A percentile compares a stretch with the other conserved stretches of the same genome.
Evolutionary conservation across 2,329 filamentous ascomycete genomes (phyloP).

Genomic region (Salinomyces thailandicus): DNA sequence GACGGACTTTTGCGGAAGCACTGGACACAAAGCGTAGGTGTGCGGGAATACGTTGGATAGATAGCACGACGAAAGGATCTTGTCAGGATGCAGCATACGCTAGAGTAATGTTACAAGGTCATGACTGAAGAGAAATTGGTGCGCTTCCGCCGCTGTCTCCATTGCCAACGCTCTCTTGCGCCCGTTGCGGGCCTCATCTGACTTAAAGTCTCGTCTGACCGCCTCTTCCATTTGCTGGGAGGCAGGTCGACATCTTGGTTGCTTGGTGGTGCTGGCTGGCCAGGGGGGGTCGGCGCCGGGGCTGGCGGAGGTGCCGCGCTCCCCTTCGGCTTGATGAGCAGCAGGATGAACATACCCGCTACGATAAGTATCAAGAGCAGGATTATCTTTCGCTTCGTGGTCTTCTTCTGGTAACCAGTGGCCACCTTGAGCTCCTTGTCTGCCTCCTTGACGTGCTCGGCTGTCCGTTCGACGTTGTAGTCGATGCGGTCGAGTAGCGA

Average conservation of each 20-base stretch:
- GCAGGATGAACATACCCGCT: slow-evolving; percentile 72
- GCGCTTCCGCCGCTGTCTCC: slow-evolving; percentile 5
- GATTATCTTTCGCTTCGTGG: slow-evolving; percentile 86
- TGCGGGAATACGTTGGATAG: background rate
- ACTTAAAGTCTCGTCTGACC: background rate
- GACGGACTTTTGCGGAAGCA: too few relatives aligned
- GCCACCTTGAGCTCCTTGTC: slow-evolving; percentile 85
- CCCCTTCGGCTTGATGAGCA: slow-evolving; percentile 66
- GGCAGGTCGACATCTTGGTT: background rate
- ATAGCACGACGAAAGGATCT: background rate
- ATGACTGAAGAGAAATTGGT: background rate
- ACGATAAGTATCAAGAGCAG: slow-evolving; percentile 77
- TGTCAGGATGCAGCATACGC: background rate
- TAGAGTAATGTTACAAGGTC: slow-evolving; percentile 1
- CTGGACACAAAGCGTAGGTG: background rate
- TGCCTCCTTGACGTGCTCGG: slow-evolving; percentile 82
- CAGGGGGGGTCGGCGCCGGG: slow-evolving; percentile 1
- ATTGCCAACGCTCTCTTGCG: slow-evolving; percentile 4
- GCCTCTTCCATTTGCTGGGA: background rate
- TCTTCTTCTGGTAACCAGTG: slow-evolving; percentile 77
- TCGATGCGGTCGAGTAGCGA: slow-evolving; percentile 43
- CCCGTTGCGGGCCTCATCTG: background rate
- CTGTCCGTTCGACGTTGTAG: slow-evolving; percentile 95
- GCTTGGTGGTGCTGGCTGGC: slow-evolving; percentile 1
- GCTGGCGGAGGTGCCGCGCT: slow-evolving; percentile 7